Evolutionary conservation across 768 basidiomycete species (phyloP).

Genomic region (Phallus indusiatus): DNA sequence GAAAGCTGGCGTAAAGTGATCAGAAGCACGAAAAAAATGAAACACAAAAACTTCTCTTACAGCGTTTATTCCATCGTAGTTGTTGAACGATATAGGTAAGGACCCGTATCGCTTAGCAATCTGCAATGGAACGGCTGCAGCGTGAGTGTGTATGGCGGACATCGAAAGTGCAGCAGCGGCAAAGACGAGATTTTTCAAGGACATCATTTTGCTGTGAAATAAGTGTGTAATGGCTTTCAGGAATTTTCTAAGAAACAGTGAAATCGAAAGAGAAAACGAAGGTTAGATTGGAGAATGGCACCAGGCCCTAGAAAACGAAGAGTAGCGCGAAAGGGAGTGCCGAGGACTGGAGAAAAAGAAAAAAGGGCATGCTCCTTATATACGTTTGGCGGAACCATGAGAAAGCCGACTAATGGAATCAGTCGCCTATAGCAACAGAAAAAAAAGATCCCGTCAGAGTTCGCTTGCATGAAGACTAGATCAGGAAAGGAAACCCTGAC

Average conservation of each 20-base stretch:
- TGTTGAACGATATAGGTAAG: slow-evolving; percentile 25
- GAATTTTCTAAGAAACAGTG: neutral
- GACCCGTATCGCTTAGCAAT: neutral
- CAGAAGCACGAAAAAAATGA: slow-evolving; percentile 25
- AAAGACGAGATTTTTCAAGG: slow-evolving; percentile 1
- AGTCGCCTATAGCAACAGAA: too few species aligned
- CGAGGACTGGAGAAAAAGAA: neutral
- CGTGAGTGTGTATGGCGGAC: neutral
- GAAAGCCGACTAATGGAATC: too few species aligned
- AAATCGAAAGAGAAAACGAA: neutral
- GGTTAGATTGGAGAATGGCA: neutral
- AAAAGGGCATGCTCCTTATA: neutral
- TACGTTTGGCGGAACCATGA: neutral
- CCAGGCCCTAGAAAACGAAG: too few species aligned
- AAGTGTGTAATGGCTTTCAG: too few species aligned
- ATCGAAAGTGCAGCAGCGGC: neutral
- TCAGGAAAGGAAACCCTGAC: too few species aligned
- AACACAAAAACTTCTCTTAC: neutral
- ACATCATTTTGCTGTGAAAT: neutral
- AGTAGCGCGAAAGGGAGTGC: neutral
- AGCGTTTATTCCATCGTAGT: slow-evolving; percentile 31
- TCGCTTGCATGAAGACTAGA: too few species aligned
- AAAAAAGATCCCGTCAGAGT: too few species aligned
- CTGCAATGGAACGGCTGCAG: neutral
- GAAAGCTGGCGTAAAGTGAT: neutral